Conservation (phyloP, 108 stramenopile genomes). For the Hondaea fermentalgiana region DNA sequence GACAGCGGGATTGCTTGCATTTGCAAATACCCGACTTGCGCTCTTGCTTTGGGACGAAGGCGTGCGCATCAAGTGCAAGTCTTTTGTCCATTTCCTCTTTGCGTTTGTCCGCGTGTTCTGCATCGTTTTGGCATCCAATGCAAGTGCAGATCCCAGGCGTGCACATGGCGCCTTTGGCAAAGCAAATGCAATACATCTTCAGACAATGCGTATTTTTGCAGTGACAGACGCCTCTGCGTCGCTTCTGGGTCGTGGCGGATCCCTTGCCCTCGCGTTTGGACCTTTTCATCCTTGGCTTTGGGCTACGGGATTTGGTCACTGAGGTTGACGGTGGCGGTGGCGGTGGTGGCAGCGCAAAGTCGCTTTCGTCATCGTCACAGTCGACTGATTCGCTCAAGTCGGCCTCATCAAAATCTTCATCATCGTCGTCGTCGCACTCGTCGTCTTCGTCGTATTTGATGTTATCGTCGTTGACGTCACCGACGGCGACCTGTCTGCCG, state of each 20-base stretch:
- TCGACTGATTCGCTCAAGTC: no score
- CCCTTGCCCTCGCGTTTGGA: not conserved
- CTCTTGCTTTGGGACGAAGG: slow-evolving; percentile 19
- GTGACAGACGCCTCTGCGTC: slow-evolving; percentile 7
- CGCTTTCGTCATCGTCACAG: no score
- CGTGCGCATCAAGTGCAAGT: not conserved
- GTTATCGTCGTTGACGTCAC: not conserved
- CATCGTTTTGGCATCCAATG: slow-evolving; percentile 9
- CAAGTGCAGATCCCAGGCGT: slow-evolving; percentile 13
- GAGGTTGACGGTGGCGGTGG: no score
- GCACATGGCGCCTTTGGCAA: slow-evolving; percentile 70
- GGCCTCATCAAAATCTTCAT: not conserved
- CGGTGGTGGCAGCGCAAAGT: no score
- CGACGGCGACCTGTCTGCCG: not conserved
- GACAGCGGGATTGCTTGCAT: slow-evolving; percentile 45
- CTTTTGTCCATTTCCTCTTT: not conserved
- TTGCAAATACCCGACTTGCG: slow-evolving; percentile 28
- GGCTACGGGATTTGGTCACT: no score
- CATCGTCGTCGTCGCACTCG: not conserved
- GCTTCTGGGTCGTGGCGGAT: not conserved
- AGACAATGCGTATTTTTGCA: slow-evolving; percentile 77
- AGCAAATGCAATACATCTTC: slow-evolving; percentile 92
- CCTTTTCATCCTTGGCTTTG: not conserved
- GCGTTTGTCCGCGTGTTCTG: not conserved
- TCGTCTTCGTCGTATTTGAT: not conserved